phyloP scores from a whole-genome alignment of 306 rosid genomes.

The Elaeagnus macrophylla region DNA sequence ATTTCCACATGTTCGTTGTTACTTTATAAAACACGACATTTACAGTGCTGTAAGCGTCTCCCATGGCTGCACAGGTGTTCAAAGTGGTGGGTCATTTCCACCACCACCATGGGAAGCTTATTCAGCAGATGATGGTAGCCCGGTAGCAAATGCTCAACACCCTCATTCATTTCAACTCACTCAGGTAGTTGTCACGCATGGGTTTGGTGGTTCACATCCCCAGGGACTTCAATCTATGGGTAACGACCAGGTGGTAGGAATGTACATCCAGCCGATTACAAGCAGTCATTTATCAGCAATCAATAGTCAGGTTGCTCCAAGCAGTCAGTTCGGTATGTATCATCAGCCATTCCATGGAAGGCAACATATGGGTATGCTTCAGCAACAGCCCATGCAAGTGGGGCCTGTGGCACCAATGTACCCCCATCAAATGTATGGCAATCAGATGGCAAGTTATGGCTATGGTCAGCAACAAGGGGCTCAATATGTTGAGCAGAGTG shows the following conservation, averaged over 20 bases:
- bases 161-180: conserved; percentile 12
- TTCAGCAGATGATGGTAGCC: conserved; percentile 42
- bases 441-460: conserved; percentile 56
- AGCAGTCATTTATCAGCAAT: conserved; percentile 42
- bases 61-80: conserved; percentile 43
- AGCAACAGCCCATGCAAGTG: conserved; percentile 40
- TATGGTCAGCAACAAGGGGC: conserved; percentile 64
- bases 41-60: conserved; percentile 8
- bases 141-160: conserved; percentile 52
- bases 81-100: conserved; percentile 61
- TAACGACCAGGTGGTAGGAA: conserved; percentile 51
- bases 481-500: conserved; percentile 66
- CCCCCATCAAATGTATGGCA: conserved; percentile 76
- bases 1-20: too few species aligned
- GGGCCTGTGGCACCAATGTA: conserved; percentile 41
- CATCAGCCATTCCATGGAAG: conserved; percentile 20
- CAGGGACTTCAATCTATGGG: conserved; percentile 53
- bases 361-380: conserved; percentile 52
- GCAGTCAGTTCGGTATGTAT: conserved; percentile 48
- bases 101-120: conserved; percentile 99
- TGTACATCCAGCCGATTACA: conserved; percentile 61
- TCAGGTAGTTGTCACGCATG: conserved; percentile 49
- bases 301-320: conserved; percentile 47
- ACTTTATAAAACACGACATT: conserved; percentile 5
- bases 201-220: conserved; percentile 39